Evolutionary conservation across 805 yeast species (phyloP), one percentile per base, ranked within the genome.

Genomic region (Torulaspora franciscae): DNA sequence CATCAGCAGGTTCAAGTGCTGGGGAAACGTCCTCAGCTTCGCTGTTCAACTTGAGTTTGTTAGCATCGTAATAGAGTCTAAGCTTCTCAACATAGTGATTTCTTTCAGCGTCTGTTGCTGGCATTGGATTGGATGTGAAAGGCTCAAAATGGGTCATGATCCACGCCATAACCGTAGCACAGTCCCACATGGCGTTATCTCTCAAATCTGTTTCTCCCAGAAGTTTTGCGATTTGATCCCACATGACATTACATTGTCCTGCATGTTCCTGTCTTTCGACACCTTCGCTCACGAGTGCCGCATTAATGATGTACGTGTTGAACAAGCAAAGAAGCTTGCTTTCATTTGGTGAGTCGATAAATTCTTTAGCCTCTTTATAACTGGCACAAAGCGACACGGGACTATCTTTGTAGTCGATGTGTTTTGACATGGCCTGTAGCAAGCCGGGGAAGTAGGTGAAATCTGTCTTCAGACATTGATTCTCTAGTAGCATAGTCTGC

Each of bases 121-220:
- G 60, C 38, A 62, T 43, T 8, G 65, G 60, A 28, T 48, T 50
- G 19, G 47, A 46, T 1, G 62, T 59, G 34, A 64, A 64, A 0
- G 66, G 65, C 23, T 64, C 63, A 28, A 62, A 57, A 47, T 59
- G 66, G 2, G 62, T 40, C 29, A 56, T 51, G 7, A 62, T 49
- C 64, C 66, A 61, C 4, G 61, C 15, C n/a, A 64, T 40, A 2
- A 54, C 47, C 15, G 53, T 39, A 1, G 64, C 57, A 43, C 66
- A 56, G 15, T 55, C 59, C 64, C 64, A 62, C 23, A 56, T 47
- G 11, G 49, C 38, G 37, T 59, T 62, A 14, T 51, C 35, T 7
- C 35, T 36, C n/a, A 59, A 42, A 25, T 50, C 52, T 2, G 58
- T 47, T 6, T 33, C 43, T 11, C 37, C 28, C 14, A 47, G 27